phyloP scores from a whole-genome alignment of 2,329 filamentous ascomycete species.

The Plectosphaerella plurivora region DNA sequence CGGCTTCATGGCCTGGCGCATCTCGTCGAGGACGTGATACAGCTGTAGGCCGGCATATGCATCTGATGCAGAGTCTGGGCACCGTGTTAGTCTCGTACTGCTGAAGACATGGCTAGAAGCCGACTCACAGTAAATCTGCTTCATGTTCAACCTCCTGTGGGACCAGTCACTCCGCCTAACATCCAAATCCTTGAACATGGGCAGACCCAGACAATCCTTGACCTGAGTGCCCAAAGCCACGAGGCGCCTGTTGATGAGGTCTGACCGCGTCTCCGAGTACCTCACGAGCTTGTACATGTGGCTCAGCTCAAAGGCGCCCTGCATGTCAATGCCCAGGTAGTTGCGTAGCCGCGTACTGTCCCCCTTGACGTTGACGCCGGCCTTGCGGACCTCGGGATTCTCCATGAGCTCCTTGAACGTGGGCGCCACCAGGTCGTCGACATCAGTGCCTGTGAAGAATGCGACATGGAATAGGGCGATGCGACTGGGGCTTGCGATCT shows the following conservation, averaged over 20 bases:
- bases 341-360: constrained; percentile 66
- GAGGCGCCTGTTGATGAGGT: constrained; percentile 59
- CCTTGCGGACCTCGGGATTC: constrained; percentile 64
- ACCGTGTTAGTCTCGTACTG: constrained; percentile 16
- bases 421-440: constrained; percentile 61
- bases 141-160: constrained; percentile 43
- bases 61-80: constrained; percentile 70
- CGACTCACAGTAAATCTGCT: constrained; percentile 66
- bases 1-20: constrained; percentile 62
- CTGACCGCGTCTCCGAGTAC: constrained; percentile 47
- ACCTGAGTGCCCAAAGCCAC: constrained; percentile 68
- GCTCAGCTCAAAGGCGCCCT: constrained; percentile 74
- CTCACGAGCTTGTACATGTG: constrained; percentile 77
- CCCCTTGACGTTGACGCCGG: constrained; percentile 70
- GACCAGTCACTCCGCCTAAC: constrained; percentile 77
- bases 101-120: not conserved
- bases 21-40: constrained; percentile 65
- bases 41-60: constrained; percentile 76
- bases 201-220: constrained; percentile 64
- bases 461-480: constrained; percentile 82
- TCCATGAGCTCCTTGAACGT: constrained; percentile 70
- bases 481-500: constrained; percentile 71
- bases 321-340: constrained; percentile 59
- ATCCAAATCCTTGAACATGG: constrained; percentile 66
- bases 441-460: constrained; percentile 42